Evolutionary conservation across 352 stramenopile species (phyloP).

Genomic region (Globisporangium iwayamae): DNA sequence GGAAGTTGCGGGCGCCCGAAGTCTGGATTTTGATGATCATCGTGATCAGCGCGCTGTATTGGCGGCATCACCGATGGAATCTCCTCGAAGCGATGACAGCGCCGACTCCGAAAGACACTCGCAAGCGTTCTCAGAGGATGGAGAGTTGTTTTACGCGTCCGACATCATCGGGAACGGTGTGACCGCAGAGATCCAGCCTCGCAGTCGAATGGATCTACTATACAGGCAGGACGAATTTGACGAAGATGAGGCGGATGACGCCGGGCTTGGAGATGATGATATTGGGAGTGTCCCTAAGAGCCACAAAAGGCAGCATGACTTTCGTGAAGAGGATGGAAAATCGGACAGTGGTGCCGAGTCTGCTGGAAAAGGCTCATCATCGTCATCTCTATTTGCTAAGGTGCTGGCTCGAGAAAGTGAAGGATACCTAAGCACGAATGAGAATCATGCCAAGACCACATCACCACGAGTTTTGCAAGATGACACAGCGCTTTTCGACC

Average conservation of each 20-base stretch:
- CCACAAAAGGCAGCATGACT: background rate
- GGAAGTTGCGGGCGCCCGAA: background rate
- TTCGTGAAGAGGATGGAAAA: background rate
- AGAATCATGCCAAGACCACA: background rate
- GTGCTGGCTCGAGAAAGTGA: background rate
- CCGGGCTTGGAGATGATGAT: background rate
- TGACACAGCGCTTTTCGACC: background rate
- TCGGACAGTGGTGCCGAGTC: background rate
- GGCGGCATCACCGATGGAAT: background rate
- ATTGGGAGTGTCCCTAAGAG: background rate
- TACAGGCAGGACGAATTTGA: slow-evolving; percentile 9
- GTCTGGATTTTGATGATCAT: slow-evolving; percentile 2
- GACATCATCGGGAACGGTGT: slow-evolving; percentile 29
- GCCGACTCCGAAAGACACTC: slow-evolving; percentile 1
- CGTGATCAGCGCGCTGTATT: background rate
- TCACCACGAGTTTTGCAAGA: background rate
- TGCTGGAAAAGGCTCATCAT: background rate
- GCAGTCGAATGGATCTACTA: slow-evolving; percentile 24
- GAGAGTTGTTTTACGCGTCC: slow-evolving; percentile 48
- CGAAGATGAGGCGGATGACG: background rate
- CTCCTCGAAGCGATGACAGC: slow-evolving; percentile 14
- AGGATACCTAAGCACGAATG: background rate
- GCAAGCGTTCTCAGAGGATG: slow-evolving; percentile 11
- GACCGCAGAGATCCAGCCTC: slow-evolving; percentile 22
- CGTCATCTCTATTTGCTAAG: background rate